Conservation (phyloP, 495 filamentous ascomycete genomes). For the Elasticomyces elasticus region DNA sequence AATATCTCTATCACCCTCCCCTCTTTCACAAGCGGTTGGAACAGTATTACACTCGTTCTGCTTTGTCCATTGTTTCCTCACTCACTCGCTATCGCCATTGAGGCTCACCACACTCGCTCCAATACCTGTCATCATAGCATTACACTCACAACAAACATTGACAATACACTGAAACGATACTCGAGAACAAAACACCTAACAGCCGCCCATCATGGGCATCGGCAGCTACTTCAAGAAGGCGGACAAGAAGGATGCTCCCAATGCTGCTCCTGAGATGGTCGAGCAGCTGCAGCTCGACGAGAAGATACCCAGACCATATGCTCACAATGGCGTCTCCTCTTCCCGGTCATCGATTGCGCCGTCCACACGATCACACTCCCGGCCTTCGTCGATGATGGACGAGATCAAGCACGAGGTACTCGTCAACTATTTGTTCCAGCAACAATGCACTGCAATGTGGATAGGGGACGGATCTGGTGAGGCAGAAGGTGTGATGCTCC, state of each 20-base stretch:
- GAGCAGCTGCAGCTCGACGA: slow-evolving; percentile 2
- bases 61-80: not conserved
- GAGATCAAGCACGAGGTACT: slow-evolving; percentile 78
- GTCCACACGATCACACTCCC: not conserved
- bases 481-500: slow-evolving; percentile 60
- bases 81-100: not conserved
- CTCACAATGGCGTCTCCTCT: not conserved
- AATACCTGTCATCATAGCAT: no score
- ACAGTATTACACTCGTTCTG: not conserved
- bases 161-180: not conserved
- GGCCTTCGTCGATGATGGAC: slow-evolving; percentile 30
- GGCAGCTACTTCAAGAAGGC: slow-evolving; percentile 15
- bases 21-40: not conserved
- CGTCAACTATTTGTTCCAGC: slow-evolving; percentile 73
- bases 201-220: slow-evolving; percentile 7
- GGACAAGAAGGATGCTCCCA: not conserved
- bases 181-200: not conserved
- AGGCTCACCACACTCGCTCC: not conserved
- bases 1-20: not conserved
- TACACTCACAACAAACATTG: not conserved
- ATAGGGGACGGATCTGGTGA: slow-evolving; percentile 54
- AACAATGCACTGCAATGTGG: slow-evolving; percentile 63
- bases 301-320: slow-evolving; percentile 3
- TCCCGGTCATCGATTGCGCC: not conserved
- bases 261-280: not conserved